Evolutionary conservation across 768 basidiomycete genomes (phyloP).

Genomic region (Boletus rex-veris): DNA sequence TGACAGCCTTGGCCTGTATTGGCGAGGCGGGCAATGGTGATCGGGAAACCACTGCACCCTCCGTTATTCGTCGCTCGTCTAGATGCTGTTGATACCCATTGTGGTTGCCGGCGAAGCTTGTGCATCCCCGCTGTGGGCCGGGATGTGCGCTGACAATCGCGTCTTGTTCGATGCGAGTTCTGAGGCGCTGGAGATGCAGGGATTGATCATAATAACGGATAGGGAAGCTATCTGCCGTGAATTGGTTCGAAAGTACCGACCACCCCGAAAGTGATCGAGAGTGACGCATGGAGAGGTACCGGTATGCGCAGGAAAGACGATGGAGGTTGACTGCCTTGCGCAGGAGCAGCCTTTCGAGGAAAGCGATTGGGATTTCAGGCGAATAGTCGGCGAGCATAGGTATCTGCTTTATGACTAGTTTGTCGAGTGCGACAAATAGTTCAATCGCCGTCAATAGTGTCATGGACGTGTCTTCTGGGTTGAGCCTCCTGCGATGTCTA

Average conservation of each 20-base stretch:
- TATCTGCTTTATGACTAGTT: slow-evolving; percentile 13
- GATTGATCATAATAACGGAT: no score
- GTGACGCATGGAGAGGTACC: no score
- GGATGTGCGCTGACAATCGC: neutral
- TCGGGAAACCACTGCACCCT: neutral
- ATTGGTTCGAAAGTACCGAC: neutral
- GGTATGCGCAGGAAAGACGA: no score
- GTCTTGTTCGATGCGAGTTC: neutral
- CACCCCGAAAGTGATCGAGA: neutral
- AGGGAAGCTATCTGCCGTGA: neutral
- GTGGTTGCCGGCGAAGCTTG: no score
- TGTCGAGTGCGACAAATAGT: slow-evolving; percentile 35
- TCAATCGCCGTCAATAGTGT: slow-evolving; percentile 37
- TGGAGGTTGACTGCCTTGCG: neutral
- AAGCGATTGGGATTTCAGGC: neutral
- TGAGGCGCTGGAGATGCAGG: neutral
- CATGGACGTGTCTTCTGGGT: slow-evolving; percentile 37
- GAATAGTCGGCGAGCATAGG: slow-evolving; percentile 11
- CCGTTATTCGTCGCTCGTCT: no score
- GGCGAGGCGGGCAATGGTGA: neutral
- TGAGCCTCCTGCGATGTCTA: neutral
- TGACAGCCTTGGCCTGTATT: neutral
- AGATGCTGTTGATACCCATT: no score
- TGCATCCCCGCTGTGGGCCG: no score
- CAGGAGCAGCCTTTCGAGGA: neutral